Base-by-base conservation (phyloP, 2,329 filamentous ascomycete species). In the Blumeriella jaapii region DNA sequence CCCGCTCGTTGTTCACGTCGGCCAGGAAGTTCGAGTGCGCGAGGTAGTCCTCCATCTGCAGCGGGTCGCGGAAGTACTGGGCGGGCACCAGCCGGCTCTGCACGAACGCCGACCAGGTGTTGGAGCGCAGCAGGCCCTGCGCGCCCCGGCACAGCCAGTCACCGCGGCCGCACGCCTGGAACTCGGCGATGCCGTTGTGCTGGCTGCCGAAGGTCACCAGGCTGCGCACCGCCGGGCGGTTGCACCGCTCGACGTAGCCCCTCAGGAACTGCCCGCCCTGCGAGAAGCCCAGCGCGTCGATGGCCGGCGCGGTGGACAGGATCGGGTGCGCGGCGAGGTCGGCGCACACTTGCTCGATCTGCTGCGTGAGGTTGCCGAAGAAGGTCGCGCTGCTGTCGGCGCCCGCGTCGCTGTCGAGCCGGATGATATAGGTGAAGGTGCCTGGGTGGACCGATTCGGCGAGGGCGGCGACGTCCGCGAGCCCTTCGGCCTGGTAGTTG, bases 191-290 rank as follows among this genome's bases (percentile, higher is more conserved):
- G 35, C 91, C 91, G 58, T 81, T 81, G 51, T 84, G 79, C 55
- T 80, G 79, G 44, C 68, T 72, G 23, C 79, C 79, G 46, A 82
- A 81, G 0, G 79, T 84, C 33, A 83, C 68, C 13, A 84, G 61
- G 44, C 69, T 78, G 35, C 65, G 59, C 7, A 83, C 67, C 0
- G 66, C 67, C 1, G 53, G 53, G 26, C 30, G 31, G 57, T 86
- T 91, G 67, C 91, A 98, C 27, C 84, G 73, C 67, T 98, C 78
- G 45, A 94, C 67, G 57, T 93, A 87, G 15, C 71, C 91, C 40
- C 91, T 78, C n/a, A 98, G 71, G 63, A 98, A 95, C 58, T 94
- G 84, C 1, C 91, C 91, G 44, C 91, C 91, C 60, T 98, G 91
- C 10, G 82, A 91, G 65, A 98, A 95, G 17, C 91, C 91, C 22